phyloP scores from a whole-genome alignment of 176 grass and related monocot species.

The Rhynchospora tenuis region DNA sequence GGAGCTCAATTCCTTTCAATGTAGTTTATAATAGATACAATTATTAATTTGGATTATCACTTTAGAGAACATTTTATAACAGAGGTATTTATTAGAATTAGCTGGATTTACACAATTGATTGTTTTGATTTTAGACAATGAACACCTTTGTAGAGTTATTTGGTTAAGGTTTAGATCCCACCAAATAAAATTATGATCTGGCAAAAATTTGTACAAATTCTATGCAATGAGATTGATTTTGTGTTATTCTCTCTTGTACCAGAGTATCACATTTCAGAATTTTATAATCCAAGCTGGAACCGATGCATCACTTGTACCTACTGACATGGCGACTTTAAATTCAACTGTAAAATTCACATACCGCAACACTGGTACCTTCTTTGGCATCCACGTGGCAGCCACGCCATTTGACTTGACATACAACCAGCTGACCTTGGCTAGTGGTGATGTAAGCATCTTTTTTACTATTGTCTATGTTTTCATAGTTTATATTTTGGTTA shows the following conservation, averaged over 20 bases:
- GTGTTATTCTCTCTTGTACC: constrained; percentile 1
- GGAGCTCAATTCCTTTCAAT: not conserved
- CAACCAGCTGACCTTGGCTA: constrained; percentile 63
- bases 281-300: constrained; percentile 97
- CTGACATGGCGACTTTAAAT: constrained; percentile 93
- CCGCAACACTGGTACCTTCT: constrained; percentile 90
- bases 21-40: not conserved
- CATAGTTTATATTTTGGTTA: not conserved
- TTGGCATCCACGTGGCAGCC: constrained; percentile 67
- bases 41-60: not conserved
- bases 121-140: not conserved
- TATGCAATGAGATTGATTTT: not conserved
- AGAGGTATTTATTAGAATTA: not conserved
- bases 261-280: constrained; percentile 70
- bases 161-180: not conserved
- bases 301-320: constrained; percentile 92
- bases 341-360: constrained; percentile 68
- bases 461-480: not conserved
- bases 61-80: not conserved
- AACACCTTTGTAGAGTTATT: not conserved
- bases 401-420: constrained; percentile 52
- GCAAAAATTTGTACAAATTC: not conserved
- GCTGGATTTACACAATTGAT: not conserved
- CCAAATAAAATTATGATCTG: not conserved
- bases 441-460: constrained; percentile 41